These are phyloP conservation scores for Yarrowia sp. DNA, from an alignment of 805 yeast species.

Conservation along the genomic window DNA sequence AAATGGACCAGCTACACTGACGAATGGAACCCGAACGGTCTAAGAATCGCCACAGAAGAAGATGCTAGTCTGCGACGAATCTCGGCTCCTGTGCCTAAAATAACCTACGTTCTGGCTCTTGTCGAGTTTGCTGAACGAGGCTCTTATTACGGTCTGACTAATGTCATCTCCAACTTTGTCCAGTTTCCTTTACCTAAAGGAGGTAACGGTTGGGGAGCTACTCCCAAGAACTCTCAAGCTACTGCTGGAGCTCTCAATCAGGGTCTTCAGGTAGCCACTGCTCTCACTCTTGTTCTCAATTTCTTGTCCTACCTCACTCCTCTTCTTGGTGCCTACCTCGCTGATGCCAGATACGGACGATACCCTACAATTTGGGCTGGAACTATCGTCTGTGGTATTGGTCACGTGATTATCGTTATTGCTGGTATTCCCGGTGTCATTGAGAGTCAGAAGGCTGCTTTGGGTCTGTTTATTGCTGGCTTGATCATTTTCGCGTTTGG, in stretches of 20 bases:
- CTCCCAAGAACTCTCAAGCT: conserved; percentile 34
- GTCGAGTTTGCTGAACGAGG: conserved; percentile 57
- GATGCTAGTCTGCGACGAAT: neutral
- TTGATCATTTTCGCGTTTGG: conserved; percentile 8
- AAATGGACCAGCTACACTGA: neutral
- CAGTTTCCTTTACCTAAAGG: conserved; percentile 52
- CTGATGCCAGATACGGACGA: conserved; percentile 4
- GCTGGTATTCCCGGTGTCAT: conserved; percentile 1
- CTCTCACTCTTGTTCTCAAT: neutral
- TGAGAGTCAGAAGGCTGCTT: neutral
- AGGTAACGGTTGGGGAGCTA: conserved; percentile 49
- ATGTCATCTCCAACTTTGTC: conserved; percentile 49
- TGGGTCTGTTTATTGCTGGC: neutral
- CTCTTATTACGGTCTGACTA: conserved; percentile 50
- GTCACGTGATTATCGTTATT: conserved; percentile 2
- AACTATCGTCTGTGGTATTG: neutral
- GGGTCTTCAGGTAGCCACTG: neutral
- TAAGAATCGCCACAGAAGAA: neutral
- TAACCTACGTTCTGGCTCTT: conserved; percentile 32
- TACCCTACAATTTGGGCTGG: conserved; percentile 10
- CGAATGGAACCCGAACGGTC: neutral
- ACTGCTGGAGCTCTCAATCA: conserved; percentile 8
- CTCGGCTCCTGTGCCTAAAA: neutral
- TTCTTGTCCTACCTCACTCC: conserved; percentile 2
- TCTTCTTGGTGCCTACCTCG: neutral